Evolutionary conservation across 2,329 filamentous ascomycete genomes (phyloP), one percentile per base, ranked within the genome.

Genomic region (Malbranchea cinnamomea): DNA sequence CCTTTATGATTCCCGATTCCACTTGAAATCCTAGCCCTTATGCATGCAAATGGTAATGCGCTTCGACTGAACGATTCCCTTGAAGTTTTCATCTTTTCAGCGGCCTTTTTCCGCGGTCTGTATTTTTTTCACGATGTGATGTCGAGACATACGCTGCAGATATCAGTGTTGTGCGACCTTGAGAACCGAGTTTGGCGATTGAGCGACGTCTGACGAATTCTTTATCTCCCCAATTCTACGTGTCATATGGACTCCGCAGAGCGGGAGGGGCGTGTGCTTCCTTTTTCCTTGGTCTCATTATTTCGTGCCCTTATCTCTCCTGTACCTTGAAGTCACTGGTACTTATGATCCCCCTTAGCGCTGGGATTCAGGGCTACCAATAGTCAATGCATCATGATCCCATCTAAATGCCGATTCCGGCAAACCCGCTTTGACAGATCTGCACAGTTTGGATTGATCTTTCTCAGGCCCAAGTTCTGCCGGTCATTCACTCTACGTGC

Each of bases 1-100:
- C 66, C 76, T 51, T 71, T 59, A 16, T 8, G n/a, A n/a, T n/a
- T n/a, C n/a, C n/a, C 20, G 8, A 22, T n/a, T n/a, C n/a, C n/a
- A 8, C n/a, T n/a, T 22, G n/a, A n/a, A 22, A n/a, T 17, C 7
- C 15, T 18, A 19, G 11, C 26, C 8, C 16, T 17, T 6, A 11
- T 5, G 19, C n/a, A 28, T 12, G 19, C 20, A 7, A 22, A 10
- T 10, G 20, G 20, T 8, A 8, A 7, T 8, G 7, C 20, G 10
- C 20, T 10, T 10, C 10, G 20, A 7, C 20, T 7, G 7, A 10
- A 10, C 20, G 7, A 22, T 7, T 22, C 20, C 10, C 7, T 7
- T 22, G 7, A 22, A 17, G 16, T 23, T 23, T 23, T n/a, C 13
- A 23, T 13, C n/a, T 11, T 23, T n/a, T 23, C n/a, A n/a, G 22